These are phyloP conservation scores for Leucaena leucocephala DNA, from an alignment of 306 rosid species.

Conservation along the genomic window DNA sequence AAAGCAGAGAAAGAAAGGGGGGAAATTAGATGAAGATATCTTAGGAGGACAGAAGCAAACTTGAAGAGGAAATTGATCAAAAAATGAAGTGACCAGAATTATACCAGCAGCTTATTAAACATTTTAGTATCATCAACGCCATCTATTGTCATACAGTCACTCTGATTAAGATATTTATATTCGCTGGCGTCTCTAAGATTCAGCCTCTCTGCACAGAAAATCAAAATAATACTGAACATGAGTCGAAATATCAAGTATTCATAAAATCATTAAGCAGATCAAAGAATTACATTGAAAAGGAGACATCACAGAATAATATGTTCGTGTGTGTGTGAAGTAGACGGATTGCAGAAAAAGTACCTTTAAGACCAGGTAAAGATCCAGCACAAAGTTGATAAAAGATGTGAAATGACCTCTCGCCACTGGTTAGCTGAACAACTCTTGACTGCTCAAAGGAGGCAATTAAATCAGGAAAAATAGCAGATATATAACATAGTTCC, in stretches of 20 bases:
- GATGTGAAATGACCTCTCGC: constrained; percentile 87
- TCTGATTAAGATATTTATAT: constrained; percentile 83
- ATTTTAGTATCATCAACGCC: constrained; percentile 73
- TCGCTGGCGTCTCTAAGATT: constrained; percentile 67
- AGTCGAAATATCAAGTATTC: constrained; percentile 36
- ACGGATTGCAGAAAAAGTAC: constrained; percentile 22
- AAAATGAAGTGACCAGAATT: constrained; percentile 33
- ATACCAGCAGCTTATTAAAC: constrained; percentile 72
- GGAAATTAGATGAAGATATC: constrained; percentile 22
- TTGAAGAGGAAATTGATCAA: background rate
- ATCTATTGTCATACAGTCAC: constrained; percentile 67
- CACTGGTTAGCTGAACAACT: constrained; percentile 67
- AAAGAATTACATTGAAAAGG: constrained; percentile 29
- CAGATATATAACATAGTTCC: constrained; percentile 27
- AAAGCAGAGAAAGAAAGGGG: constrained; percentile 32
- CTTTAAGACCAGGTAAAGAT: constrained; percentile 68
- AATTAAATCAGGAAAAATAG: constrained; percentile 39
- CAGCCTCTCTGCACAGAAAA: constrained; percentile 71
- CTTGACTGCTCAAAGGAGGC: constrained; percentile 78
- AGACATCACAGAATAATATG: background rate
- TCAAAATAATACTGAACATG: constrained; percentile 26
- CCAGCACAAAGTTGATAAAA: constrained; percentile 99
- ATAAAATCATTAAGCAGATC: constrained; percentile 25
- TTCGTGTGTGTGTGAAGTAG: background rate
- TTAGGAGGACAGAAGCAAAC: constrained; percentile 30